Percentiles rank a stretch among this genome's conserved stretches.
Evolutionary conservation across 2,329 filamentous ascomycete genomes (phyloP).

Genomic region (Rhynchosporium graminicola): DNA sequence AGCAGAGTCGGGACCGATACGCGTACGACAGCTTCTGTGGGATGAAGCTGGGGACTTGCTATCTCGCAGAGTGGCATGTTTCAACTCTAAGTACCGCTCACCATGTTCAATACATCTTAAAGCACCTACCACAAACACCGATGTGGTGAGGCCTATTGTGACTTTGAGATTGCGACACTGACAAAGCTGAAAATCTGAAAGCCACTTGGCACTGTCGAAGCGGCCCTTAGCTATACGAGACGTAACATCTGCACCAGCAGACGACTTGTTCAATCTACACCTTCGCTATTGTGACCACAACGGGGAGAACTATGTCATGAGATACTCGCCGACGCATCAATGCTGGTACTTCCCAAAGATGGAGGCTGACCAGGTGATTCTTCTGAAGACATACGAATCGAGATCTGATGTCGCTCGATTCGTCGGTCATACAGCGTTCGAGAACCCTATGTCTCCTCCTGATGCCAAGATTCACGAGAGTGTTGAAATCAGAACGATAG

Average conservation of each 20-base stretch:
- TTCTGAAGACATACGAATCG: conserved; percentile 27
- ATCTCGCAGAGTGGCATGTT: conserved; percentile 26
- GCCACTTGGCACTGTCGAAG: conserved; percentile 21
- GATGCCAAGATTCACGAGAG: conserved; percentile 26
- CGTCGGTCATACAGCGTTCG: conserved; percentile 26
- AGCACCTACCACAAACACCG: not conserved
- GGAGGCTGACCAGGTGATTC: conserved; percentile 23
- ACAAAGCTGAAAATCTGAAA: conserved; percentile 18
- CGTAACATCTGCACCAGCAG: conserved; percentile 19
- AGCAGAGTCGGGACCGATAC: not conserved
- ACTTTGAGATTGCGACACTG: not conserved
- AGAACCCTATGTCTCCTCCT: conserved; percentile 20
- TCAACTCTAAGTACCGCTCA: conserved; percentile 14
- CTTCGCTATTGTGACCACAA: conserved; percentile 23
- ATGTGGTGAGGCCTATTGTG: not conserved
- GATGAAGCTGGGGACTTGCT: conserved; percentile 23
- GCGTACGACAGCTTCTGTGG: conserved; percentile 19
- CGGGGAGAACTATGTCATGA: conserved; percentile 29
- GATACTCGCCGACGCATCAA: conserved; percentile 19
- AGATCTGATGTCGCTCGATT: conserved; percentile 25
- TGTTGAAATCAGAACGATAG: conserved; percentile 28
- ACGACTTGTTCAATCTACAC: conserved; percentile 28
- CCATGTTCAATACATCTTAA: not conserved
- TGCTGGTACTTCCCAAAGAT: conserved; percentile 28
- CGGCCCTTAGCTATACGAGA: conserved; percentile 27